A percentile compares a stretch with the other conserved stretches of the same genome.
Conservation (phyloP, 306 rosid genomes). For the Pueraria montana region DNA sequence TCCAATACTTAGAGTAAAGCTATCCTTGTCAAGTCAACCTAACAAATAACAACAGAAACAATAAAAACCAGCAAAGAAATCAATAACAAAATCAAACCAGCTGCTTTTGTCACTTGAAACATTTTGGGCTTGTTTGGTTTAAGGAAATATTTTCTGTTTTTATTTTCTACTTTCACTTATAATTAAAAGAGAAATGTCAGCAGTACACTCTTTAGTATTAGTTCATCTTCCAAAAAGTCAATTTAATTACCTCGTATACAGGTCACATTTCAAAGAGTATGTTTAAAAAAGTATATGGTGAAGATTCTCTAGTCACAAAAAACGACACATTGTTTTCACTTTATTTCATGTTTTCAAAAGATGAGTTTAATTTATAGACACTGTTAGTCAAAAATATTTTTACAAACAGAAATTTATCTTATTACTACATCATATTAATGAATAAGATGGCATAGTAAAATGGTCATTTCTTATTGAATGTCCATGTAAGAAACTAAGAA, state of each 20-base stretch:
- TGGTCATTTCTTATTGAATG: too few relatives aligned
- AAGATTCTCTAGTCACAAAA: not conserved
- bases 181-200: not conserved
- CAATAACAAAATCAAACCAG: constrained; percentile 1
- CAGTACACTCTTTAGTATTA: not conserved
- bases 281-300: not conserved
- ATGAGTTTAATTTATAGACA: not conserved
- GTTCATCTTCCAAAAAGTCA: not conserved
- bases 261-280: not conserved
- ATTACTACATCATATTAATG: too few relatives aligned
- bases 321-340: not conserved
- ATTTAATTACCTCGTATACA: not conserved
- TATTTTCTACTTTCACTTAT: not conserved
- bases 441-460: too few relatives aligned
- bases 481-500: too few relatives aligned
- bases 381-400: too few relatives aligned
- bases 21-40: not conserved
- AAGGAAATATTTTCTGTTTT: not conserved
- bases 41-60: constrained; percentile 8
- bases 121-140: not conserved
- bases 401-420: too few relatives aligned
- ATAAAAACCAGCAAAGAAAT: not conserved
- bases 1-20: not conserved
- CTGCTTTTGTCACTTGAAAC: not conserved
- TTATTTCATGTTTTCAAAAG: not conserved